These are phyloP conservation scores for Colletotrichum trifolii DNA, from an alignment of 2,329 filamentous ascomycete genomes.

Conservation along the genomic window DNA sequence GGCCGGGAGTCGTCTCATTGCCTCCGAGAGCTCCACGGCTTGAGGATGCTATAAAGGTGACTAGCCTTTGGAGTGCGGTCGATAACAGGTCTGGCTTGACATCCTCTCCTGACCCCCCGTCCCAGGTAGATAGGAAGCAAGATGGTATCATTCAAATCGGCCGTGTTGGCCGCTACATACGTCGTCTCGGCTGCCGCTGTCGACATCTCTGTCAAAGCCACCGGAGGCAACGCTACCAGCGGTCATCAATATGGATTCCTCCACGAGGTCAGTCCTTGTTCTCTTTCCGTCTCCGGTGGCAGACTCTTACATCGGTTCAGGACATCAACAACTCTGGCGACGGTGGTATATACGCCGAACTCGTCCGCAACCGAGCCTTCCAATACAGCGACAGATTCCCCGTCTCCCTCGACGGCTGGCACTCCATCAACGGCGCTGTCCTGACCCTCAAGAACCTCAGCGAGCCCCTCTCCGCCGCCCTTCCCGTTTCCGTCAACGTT, in stretches of 20 bases:
- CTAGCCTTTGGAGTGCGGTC: neutral
- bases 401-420: constrained; percentile 58
- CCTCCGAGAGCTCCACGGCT: neutral
- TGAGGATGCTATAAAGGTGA: constrained; percentile 9
- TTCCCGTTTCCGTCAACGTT: constrained; percentile 64
- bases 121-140: constrained; percentile 25
- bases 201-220: constrained; percentile 54
- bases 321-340: constrained; percentile 77
- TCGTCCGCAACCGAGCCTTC: constrained; percentile 78
- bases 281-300: neutral
- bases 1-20: neutral
- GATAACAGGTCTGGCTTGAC: neutral
- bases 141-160: constrained; percentile 36
- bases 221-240: constrained; percentile 55
- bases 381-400: constrained; percentile 61
- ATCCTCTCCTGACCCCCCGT: constrained; percentile 21
- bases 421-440: constrained; percentile 52
- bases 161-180: constrained; percentile 38
- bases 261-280: constrained; percentile 49
- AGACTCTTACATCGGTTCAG: constrained; percentile 43
- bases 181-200: constrained; percentile 44
- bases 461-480: constrained; percentile 61
- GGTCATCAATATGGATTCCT: constrained; percentile 59
- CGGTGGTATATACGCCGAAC: constrained; percentile 77
- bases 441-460: constrained; percentile 59